A percentile compares a stretch with the other conserved stretches of the same genome.
These are phyloP conservation scores for Aspergillus baeticus DNA, from an alignment of 495 filamentous ascomycete species.

Conservation along the genomic window DNA sequence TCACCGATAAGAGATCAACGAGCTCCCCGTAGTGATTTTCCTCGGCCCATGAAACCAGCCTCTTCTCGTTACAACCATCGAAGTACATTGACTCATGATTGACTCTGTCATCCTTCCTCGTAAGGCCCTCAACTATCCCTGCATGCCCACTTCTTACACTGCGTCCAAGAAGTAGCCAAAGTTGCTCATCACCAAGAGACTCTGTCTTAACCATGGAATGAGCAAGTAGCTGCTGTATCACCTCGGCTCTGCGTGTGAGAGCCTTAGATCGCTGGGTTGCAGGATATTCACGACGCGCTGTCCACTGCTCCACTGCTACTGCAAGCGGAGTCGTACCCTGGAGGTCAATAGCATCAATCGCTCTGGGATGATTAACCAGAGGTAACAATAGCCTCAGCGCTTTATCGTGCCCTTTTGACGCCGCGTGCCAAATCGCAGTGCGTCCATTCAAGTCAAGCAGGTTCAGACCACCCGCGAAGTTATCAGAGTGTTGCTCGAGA, in stretches of 20 bases:
- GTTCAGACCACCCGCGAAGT: not conserved
- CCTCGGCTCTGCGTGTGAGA: not conserved
- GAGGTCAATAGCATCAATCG: not conserved
- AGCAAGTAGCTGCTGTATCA: not conserved
- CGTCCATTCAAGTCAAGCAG: not conserved
- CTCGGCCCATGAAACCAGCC: not conserved
- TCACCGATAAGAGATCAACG: not conserved
- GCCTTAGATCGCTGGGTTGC: not conserved
- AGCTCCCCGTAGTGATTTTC: not conserved
- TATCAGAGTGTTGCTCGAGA: not conserved
- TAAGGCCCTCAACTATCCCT: not conserved
- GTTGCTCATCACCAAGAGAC: not conserved
- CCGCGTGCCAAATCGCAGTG: not conserved
- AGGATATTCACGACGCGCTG: not conserved
- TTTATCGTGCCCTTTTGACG: not conserved
- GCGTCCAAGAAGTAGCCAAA: not conserved
- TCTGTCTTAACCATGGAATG: not conserved
- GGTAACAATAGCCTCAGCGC: not conserved
- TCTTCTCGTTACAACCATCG: not conserved
- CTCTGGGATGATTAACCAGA: not conserved
- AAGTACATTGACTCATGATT: not conserved
- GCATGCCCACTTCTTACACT: not conserved
- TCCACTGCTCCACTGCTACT: not conserved
- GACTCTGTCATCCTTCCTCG: not conserved
- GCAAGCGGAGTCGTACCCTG: not conserved